Base-by-base conservation (phyloP, 2,329 filamentous ascomycete species). In the Xylaria sp. region DNA sequence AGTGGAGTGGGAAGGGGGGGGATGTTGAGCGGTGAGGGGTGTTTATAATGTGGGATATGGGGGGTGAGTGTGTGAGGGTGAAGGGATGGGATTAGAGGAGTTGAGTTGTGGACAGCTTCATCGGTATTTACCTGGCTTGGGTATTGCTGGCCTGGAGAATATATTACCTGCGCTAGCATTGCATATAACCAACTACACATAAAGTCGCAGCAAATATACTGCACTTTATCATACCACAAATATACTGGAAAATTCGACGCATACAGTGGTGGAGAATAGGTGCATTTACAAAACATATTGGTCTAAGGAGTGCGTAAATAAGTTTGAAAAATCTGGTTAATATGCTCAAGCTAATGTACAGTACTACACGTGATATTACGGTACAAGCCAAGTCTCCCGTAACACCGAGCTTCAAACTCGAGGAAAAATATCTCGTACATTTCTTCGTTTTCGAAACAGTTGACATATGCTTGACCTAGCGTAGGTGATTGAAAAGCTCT, bases 1-100 rank as follows among this genome's bases (percentile, higher is more conserved):
- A 98, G 78, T 98, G 96, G 96, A 85, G 85, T 72, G 87, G 82
- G 77, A 90, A 88, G 69, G 91, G 92, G 0, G 95, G 94, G 0
- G 83, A 86, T 78, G 82, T 88, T 12, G 83, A 89, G 81, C 79
- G 79, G 77, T 85, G 46, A 65, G 48, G 54, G 9, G 34, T 28
- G 7, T 48, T 5, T n/a, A n/a, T n/a, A n/a, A 46, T 54, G 57
- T 12, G 34, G 28, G 39, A 6, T 18, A 48, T 41, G 25, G 18
- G 28, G 12, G 48, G 46, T 48, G 12, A 32, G 32, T 10, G 44
- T 1, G 44, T 4, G 6, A 4, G 18, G 12, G 13, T 41, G 44
- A 28, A 1, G 34, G 34, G 34, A 37, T 9, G 10, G 34, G 34
- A 37, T 37, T 37, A 37, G 6, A 37, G 10, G 34, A 28, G 28